Percentiles rank a stretch among this genome's conserved stretches.
These are phyloP conservation scores for Nigrospora sphaerica DNA, from an alignment of 2,329 filamentous ascomycete genomes.

Conservation along the genomic window DNA sequence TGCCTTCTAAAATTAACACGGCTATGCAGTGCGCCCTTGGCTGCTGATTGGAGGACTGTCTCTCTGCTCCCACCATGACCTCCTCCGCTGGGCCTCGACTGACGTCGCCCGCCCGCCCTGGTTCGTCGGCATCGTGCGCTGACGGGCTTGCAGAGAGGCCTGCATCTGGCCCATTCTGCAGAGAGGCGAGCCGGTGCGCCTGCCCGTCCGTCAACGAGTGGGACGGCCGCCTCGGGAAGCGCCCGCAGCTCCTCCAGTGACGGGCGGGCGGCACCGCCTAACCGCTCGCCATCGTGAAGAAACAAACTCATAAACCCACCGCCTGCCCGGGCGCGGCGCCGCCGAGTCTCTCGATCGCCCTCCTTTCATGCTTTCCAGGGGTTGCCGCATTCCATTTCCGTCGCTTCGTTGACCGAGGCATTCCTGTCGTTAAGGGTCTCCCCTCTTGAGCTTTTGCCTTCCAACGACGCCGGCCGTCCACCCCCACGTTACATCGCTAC, in stretches of 20 bases:
- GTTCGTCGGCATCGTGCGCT: constrained; percentile 16
- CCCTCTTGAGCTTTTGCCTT: constrained; percentile 21
- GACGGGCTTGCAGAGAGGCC: constrained; percentile 14
- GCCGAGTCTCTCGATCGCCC: constrained; percentile 11
- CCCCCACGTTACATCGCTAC: constrained; percentile 13
- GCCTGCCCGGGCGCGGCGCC: constrained; percentile 14
- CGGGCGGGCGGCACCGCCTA: constrained; percentile 14
- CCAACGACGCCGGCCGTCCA: constrained; percentile 24
- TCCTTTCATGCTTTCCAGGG: constrained; percentile 23
- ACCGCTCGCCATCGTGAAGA: constrained; percentile 16
- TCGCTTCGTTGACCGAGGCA: constrained; percentile 39
- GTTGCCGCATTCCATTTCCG: constrained; percentile 23
- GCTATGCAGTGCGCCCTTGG: constrained; percentile 6
- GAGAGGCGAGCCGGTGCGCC: constrained; percentile 15
- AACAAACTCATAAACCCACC: constrained; percentile 21
- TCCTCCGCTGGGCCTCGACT: constrained; percentile 5
- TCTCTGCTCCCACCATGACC: constrained; percentile 10
- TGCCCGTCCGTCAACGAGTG: constrained; percentile 7
- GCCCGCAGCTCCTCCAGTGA: constrained; percentile 13
- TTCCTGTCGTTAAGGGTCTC: constrained; percentile 30
- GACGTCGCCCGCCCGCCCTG: constrained; percentile 6
- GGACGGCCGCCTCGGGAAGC: constrained; percentile 14
- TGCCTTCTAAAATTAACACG: constrained; percentile 20
- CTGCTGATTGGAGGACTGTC: constrained; percentile 16
- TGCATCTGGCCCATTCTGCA: constrained; percentile 18